Conservation (phyloP, 2,329 filamentous ascomycete species). For the Lecanicillium sp. region DNA sequence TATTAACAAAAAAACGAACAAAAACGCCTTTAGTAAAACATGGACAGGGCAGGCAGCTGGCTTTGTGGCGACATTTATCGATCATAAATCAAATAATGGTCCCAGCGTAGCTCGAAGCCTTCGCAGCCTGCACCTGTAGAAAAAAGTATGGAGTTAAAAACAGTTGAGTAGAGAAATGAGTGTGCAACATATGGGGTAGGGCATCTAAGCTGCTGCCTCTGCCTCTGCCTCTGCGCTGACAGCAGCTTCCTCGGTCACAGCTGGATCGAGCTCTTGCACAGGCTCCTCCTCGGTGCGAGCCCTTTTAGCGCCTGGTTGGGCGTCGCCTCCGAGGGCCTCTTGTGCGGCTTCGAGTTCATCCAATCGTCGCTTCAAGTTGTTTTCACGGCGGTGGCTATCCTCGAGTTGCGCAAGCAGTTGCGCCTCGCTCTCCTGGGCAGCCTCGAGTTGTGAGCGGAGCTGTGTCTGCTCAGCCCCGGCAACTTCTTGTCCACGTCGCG, state of each 20-base stretch:
- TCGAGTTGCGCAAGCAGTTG: slow-evolving; percentile 59
- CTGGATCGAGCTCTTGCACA: neutral
- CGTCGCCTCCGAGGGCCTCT: slow-evolving; percentile 16
- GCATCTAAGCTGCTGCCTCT: neutral
- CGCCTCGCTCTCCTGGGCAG: slow-evolving; percentile 29
- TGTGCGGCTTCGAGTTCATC: slow-evolving; percentile 65
- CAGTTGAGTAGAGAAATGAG: too few relatives aligned
- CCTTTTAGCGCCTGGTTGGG: slow-evolving; percentile 21
- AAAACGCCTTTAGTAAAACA: too few relatives aligned
- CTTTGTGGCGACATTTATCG: too few relatives aligned
- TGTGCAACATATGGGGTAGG: too few relatives aligned
- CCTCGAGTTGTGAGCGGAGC: slow-evolving; percentile 48
- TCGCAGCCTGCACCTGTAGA: too few relatives aligned
- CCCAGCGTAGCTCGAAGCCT: too few relatives aligned
- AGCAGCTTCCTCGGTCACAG: slow-evolving; percentile 5
- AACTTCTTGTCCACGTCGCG: slow-evolving; percentile 53
- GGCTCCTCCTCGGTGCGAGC: slow-evolving; percentile 14
- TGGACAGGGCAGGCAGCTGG: too few relatives aligned
- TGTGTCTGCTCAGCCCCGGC: slow-evolving; percentile 47
- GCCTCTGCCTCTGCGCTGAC: neutral
- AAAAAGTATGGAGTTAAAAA: too few relatives aligned
- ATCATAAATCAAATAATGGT: too few relatives aligned
- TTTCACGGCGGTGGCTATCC: slow-evolving; percentile 70
- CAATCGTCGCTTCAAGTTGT: slow-evolving; percentile 73
- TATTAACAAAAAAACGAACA: too few relatives aligned